Conservation (phyloP, 2,329 filamentous ascomycete genomes). For the Dactylellina parvicollis region DNA sequence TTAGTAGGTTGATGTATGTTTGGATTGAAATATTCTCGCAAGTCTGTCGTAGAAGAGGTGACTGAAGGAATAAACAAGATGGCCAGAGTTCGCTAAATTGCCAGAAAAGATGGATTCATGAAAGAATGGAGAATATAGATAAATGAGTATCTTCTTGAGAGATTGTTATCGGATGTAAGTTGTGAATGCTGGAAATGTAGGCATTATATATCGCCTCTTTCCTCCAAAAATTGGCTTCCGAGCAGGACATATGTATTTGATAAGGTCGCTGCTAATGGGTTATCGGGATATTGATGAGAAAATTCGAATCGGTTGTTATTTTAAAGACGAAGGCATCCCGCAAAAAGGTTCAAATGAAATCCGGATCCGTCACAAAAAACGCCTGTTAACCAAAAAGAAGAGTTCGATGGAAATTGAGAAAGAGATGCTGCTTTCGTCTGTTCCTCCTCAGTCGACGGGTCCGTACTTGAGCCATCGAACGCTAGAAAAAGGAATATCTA, state of each 20-base stretch:
- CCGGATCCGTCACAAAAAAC: conserved; percentile 27
- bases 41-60: neutral
- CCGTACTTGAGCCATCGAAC: conserved; percentile 51
- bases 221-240: neutral
- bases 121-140: neutral
- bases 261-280: neutral
- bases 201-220: neutral
- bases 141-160: neutral
- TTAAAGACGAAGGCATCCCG: neutral
- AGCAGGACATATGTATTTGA: neutral
- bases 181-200: neutral
- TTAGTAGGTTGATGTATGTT: neutral
- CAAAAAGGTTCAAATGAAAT: neutral
- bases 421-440: neutral
- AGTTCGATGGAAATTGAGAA: neutral
- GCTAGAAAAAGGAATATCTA: neutral
- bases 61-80: neutral
- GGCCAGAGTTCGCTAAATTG: conserved; percentile 7
- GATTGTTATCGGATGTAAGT: neutral
- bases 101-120: neutral
- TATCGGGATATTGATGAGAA: neutral
- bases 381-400: conserved; percentile 25
- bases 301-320: neutral
- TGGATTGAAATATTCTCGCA: neutral
- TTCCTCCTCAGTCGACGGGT: conserved; percentile 30